Conservation (phyloP, 164 flowering plant species). For the Vitis rotundifolia region DNA sequence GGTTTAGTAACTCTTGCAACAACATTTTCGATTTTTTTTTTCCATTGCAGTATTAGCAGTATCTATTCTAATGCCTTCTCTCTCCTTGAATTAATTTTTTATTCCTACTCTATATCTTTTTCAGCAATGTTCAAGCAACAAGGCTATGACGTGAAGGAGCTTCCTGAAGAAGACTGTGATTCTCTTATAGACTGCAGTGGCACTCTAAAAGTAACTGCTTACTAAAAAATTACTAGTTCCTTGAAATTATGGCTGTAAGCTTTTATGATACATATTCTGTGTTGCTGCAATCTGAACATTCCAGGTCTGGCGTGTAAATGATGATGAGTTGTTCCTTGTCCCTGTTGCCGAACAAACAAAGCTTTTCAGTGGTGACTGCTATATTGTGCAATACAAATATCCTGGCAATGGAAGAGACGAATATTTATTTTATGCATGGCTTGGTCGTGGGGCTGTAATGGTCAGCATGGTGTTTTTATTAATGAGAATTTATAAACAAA, state of each 20-base stretch:
- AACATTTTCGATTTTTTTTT: background rate
- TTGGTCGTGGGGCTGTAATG: slow-evolving; percentile 50
- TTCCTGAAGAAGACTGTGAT: slow-evolving; percentile 52
- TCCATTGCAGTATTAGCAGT: background rate
- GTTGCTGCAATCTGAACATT: slow-evolving; percentile 8
- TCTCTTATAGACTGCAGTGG: slow-evolving; percentile 51
- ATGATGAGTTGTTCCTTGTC: slow-evolving; percentile 35
- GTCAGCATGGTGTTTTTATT: slow-evolving; percentile 24
- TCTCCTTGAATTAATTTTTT: background rate
- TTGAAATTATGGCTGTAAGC: background rate
- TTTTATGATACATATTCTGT: slow-evolving; percentile 8
- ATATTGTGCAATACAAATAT: slow-evolving; percentile 65
- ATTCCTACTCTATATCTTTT: background rate
- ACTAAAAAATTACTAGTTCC: background rate
- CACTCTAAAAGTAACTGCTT: slow-evolving; percentile 40
- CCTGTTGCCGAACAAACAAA: slow-evolving; percentile 40
- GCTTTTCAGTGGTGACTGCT: slow-evolving; percentile 76
- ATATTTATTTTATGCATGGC: slow-evolving; percentile 61
- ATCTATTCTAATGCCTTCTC: too few relatives aligned
- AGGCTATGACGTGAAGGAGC: slow-evolving; percentile 69
- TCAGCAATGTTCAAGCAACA: slow-evolving; percentile 74
- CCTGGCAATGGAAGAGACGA: slow-evolving; percentile 51
- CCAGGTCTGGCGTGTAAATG: slow-evolving; percentile 77
- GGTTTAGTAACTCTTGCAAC: slow-evolving; percentile 37
- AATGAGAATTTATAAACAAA: background rate